These are phyloP conservation scores for Chalciporus sp. DNA, from an alignment of 1,284 basidiomycete genomes.

Conservation along the genomic window DNA sequence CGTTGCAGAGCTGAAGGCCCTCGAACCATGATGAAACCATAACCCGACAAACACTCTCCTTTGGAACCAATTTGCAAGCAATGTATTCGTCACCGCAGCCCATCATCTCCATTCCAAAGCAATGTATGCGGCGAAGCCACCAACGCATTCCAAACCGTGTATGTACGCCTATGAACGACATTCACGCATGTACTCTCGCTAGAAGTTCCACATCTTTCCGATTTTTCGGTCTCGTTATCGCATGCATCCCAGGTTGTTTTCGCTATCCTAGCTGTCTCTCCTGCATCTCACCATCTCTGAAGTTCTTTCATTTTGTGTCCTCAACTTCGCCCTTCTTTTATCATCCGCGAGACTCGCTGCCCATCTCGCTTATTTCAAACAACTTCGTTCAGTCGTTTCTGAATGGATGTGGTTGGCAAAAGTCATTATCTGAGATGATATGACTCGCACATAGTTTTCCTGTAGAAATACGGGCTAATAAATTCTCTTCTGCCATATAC, in stretches of 20 bases:
- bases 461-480: slow-evolving; percentile 14
- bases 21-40: slow-evolving; percentile 32
- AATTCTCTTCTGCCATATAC: too few relatives aligned
- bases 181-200: slow-evolving; percentile 28
- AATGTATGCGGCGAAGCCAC: slow-evolving; percentile 32
- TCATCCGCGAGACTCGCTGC: slow-evolving; percentile 6
- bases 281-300: background rate
- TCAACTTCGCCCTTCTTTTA: slow-evolving; percentile 10
- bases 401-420: slow-evolving; percentile 3
- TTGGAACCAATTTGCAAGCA: slow-evolving; percentile 23
- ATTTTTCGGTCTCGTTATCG: slow-evolving; percentile 13
- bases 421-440: slow-evolving; percentile 1
- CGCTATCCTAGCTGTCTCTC: slow-evolving; percentile 16
- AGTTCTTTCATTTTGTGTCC: slow-evolving; percentile 15
- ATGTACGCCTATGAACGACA: slow-evolving; percentile 32
- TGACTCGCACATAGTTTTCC: slow-evolving; percentile 9
- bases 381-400: slow-evolving; percentile 4
- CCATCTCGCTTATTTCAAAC: slow-evolving; percentile 9
- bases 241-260: slow-evolving; percentile 26
- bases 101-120: slow-evolving; percentile 24
- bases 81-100: slow-evolving; percentile 31
- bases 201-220: slow-evolving; percentile 16
- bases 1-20: slow-evolving; percentile 39
- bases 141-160: slow-evolving; percentile 28
- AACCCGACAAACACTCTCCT: slow-evolving; percentile 5